Evolutionary conservation across 768 basidiomycete genomes (phyloP).

Genomic region (Mycena belliarum): DNA sequence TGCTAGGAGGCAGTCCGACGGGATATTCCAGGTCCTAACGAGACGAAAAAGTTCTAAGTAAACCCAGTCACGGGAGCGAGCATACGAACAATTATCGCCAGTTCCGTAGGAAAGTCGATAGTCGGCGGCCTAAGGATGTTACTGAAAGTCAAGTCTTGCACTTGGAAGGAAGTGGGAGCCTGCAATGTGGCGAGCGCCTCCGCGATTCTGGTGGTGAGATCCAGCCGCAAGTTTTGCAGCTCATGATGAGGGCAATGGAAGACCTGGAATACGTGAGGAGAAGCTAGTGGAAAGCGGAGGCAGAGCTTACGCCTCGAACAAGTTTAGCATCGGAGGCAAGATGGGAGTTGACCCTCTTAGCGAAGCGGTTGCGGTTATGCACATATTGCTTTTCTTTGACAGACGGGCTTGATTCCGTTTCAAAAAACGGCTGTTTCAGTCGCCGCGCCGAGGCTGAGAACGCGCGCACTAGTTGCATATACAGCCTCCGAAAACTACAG

Average conservation of each 20-base stretch:
- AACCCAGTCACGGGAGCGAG: neutral
- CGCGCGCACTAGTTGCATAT: constrained; percentile 6
- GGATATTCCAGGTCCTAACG: neutral
- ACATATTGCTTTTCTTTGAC: neutral
- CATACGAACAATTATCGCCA: constrained; percentile 5
- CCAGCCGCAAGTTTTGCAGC: neutral
- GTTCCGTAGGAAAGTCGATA: neutral
- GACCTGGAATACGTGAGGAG: neutral
- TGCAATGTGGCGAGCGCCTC: constrained; percentile 1
- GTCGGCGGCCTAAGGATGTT: neutral
- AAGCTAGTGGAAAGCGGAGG: neutral
- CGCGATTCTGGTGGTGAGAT: neutral
- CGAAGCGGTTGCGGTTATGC: neutral
- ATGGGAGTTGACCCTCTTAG: neutral
- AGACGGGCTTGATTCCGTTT: neutral
- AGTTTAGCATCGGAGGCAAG: neutral
- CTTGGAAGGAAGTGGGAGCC: constrained; percentile 1
- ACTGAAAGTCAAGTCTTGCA: constrained; percentile 1
- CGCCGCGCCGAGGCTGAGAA: constrained; percentile 4
- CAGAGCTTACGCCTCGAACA: neutral
- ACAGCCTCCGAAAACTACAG: neutral
- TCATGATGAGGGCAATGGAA: neutral
- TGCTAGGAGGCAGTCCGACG: constrained; percentile 2
- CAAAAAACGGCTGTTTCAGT: neutral
- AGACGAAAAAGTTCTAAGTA: neutral